phyloP scores from a whole-genome alignment of 2,329 filamentous ascomycete species.

The Blastomyces parvus region DNA sequence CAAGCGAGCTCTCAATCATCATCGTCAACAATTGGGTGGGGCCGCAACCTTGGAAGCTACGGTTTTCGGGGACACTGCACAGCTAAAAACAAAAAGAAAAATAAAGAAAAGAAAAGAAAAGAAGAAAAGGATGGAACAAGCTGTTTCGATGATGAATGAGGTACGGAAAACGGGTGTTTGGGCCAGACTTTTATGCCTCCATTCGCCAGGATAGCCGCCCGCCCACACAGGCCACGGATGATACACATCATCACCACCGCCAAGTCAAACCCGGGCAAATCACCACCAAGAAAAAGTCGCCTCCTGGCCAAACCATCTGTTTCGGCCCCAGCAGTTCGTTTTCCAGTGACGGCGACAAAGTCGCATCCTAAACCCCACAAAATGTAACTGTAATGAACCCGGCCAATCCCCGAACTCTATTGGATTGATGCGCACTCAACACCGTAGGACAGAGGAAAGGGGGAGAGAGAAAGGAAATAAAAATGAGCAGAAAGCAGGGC shows the following conservation, averaged over 20 bases:
- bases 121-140: conserved; percentile 7
- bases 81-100: too few species aligned
- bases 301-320: neutral
- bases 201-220: neutral
- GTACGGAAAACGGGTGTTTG: neutral
- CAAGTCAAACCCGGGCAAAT: neutral
- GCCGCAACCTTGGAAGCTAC: conserved; percentile 16
- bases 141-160: conserved; percentile 3
- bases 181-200: neutral
- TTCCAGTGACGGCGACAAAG: neutral
- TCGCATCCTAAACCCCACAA: conserved; percentile 5
- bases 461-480: neutral
- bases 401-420: neutral
- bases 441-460: neutral
- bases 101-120: too few species aligned
- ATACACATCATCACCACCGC: conserved; percentile 1
- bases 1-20: neutral
- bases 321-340: neutral
- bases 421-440: neutral
- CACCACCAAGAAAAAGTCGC: neutral
- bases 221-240: neutral
- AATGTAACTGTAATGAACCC: neutral
- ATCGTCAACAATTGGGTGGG: neutral
- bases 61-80: conserved; percentile 14
- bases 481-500: neutral